Evolutionary conservation across 2,329 filamentous ascomycete genomes (phyloP), one percentile per base, ranked within the genome.

Genomic region (Colletotrichum zoysiae): DNA sequence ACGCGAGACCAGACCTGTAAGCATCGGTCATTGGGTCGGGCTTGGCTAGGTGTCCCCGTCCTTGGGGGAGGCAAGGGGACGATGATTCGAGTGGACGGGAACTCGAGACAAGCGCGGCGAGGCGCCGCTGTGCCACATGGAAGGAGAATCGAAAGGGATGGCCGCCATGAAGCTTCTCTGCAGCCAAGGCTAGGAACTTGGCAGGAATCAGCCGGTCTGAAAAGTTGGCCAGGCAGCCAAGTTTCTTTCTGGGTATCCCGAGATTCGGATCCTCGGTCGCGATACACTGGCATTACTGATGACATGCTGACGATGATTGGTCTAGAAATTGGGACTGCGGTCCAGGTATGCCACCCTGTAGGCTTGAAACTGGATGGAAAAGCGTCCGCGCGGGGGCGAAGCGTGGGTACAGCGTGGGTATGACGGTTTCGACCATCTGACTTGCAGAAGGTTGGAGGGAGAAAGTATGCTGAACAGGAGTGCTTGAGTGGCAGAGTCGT

Each of bases 351-450:
- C 50, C 65, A 64, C 44, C 55, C 60, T 50, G 59, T 60, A 55
- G 46, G 65, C 59, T 69, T 71, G 69, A 64, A 71, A 71, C 69
- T 46, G 59, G 59, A 64, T 56, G 46, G 58, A 53, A 40, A 60
- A 60, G 30, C 53, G 69, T 46, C 65, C 65, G 69, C 69, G 69
- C 69, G 53, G 65, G 69, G 69, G 69, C 68, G 68, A 58, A 71
- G 68, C 6, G 50, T 51, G 42, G 42, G 23, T 26, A n/a, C 50
- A 51, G 50, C 20, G 44, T 67, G 65, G 58, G 53, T 71, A 53
- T 40, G 20, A 55, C 38, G 18, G 58, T 67, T 38, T 60, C 42
- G 44, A 33, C 55, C 59, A 64, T 71, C 59, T 64, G 58, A 69
- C 57, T 63, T 51, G 65, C 46, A 51, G 53, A 44, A 56, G 30